Percentiles rank a stretch among this genome's conserved stretches.
Conservation (phyloP, 73 alveolate genomes). For the Stentor roeselii region DNA sequence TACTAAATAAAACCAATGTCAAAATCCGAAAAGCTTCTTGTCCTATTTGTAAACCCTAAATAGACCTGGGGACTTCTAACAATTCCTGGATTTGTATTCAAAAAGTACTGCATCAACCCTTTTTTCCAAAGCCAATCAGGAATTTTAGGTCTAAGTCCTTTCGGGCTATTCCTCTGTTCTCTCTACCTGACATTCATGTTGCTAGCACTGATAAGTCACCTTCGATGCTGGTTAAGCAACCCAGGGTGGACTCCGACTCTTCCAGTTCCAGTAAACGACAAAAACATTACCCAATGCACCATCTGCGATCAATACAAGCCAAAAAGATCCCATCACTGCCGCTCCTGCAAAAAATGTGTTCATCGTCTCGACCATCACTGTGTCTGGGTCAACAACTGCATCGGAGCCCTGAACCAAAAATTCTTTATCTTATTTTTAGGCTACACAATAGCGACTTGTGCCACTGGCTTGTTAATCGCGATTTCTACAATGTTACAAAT, state of each 20-base stretch:
- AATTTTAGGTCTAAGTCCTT: not conserved
- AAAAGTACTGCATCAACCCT: not conserved
- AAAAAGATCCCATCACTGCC: conserved; percentile 82
- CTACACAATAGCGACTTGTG: too few relatives aligned
- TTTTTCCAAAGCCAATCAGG: not conserved
- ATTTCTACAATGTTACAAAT: not conserved
- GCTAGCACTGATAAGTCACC: not conserved
- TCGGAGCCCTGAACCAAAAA: conserved; percentile 72
- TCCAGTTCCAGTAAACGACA: too few relatives aligned
- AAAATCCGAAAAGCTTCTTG: too few relatives aligned
- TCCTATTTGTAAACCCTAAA: too few relatives aligned
- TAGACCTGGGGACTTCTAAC: too few relatives aligned
- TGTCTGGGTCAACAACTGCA: conserved; percentile 80
- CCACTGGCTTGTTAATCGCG: too few relatives aligned
- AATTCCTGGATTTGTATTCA: not conserved
- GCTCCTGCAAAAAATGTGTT: conserved; percentile 70
- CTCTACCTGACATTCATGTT: not conserved
- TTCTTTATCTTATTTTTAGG: conserved; percentile 43
- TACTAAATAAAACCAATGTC: too few relatives aligned
- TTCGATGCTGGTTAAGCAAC: conserved; percentile 10
- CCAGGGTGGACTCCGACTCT: conserved; percentile 19
- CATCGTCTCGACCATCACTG: conserved; percentile 92
- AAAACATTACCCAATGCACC: conserved; percentile 37
- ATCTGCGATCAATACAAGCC: conserved; percentile 67
- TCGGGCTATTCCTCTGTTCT: conserved; percentile 6